These are phyloP conservation scores for Ceratobasidium sp. DNA, from an alignment of 1,284 basidiomycete species.

Conservation along the genomic window DNA sequence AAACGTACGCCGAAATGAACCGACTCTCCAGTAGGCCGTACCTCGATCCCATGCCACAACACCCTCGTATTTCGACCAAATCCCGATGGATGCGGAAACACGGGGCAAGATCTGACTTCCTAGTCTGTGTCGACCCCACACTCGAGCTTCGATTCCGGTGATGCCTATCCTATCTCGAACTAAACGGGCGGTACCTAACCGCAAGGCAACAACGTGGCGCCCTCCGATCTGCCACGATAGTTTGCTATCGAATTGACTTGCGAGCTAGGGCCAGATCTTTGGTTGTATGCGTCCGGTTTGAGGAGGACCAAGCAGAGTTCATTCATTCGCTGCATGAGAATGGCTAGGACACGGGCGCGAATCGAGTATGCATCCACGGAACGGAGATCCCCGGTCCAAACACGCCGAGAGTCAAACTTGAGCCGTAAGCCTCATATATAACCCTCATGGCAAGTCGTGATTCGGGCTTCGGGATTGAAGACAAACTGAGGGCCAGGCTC, in stretches of 20 bases:
- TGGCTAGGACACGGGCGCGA: background rate
- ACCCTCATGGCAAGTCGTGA: too few relatives aligned
- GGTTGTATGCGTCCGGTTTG: slow-evolving; percentile 9
- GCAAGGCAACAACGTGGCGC: slow-evolving; percentile 25
- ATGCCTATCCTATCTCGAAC: too few relatives aligned
- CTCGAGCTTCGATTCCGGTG: too few relatives aligned
- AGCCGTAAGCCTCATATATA: too few relatives aligned
- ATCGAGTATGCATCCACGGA: slow-evolving; percentile 13
- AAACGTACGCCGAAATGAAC: too few relatives aligned
- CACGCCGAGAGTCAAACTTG: background rate
- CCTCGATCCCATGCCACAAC: too few relatives aligned
- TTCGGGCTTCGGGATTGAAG: slow-evolving; percentile 3
- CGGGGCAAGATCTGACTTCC: too few relatives aligned
- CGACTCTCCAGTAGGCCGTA: too few relatives aligned
- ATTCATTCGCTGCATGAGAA: too few relatives aligned
- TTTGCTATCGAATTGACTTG: slow-evolving; percentile 15
- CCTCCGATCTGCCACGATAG: slow-evolving; percentile 32
- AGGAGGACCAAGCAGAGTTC: background rate
- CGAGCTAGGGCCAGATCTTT: slow-evolving; percentile 3
- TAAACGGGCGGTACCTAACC: slow-evolving; percentile 5
- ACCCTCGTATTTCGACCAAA: slow-evolving; percentile 7
- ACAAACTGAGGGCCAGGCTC: too few relatives aligned
- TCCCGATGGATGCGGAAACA: too few relatives aligned
- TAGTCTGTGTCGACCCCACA: background rate
- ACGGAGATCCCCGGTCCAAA: background rate